Base-by-base conservation (phyloP, 2,329 filamentous ascomycete genomes). In the Fragosphaeria purpurea region DNA sequence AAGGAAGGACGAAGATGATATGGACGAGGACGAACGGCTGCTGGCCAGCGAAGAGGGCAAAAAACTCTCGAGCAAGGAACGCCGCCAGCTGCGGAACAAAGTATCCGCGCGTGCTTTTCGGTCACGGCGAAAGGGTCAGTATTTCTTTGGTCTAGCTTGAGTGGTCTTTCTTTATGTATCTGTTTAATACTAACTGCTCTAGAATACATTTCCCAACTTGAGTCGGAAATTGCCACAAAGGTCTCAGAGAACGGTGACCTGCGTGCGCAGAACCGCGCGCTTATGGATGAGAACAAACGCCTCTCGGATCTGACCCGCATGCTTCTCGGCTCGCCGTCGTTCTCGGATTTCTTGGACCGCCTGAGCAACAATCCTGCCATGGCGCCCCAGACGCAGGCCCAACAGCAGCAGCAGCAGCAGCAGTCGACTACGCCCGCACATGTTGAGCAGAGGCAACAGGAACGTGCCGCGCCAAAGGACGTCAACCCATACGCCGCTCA, bases 171-270 rank as follows among this genome's bases (percentile, higher is more conserved):
- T 31, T 38, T 42, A 35, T 40, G 4, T 30, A n/a, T 41, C 33
- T 50, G 40, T 39, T 53, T 49, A 42, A 42, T 9, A 38, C 79
- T 87, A 76, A 87, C 67, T 41, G 51, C 7, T 34, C 51, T n/a
- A 97, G 93, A 97, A 77, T 97, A 97, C 73, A 97, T 98, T 63
- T 80, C 82, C 56, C 90, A 97, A 68, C 85, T 98, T 12, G 93
- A 98, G 73, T 76, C 79, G 55, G 91, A 97, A 67, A 85, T 96
- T 59, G 85, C 88, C 50, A 75, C 74, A 62, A 94, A 93, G 71
- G 82, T 85, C 41, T 86, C 83, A 57, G 91, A 97, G 72, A 84
- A 85, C 58, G 85, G 84, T 56, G 85, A 89, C 44, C 77, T 96
- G 37, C 85, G 86, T 55, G 70, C 77, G 38, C 83, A 94, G 68